Evolutionary conservation across 768 basidiomycete species (phyloP), one percentile per base, ranked within the genome.

Genomic region (Leccinum truebloodii): DNA sequence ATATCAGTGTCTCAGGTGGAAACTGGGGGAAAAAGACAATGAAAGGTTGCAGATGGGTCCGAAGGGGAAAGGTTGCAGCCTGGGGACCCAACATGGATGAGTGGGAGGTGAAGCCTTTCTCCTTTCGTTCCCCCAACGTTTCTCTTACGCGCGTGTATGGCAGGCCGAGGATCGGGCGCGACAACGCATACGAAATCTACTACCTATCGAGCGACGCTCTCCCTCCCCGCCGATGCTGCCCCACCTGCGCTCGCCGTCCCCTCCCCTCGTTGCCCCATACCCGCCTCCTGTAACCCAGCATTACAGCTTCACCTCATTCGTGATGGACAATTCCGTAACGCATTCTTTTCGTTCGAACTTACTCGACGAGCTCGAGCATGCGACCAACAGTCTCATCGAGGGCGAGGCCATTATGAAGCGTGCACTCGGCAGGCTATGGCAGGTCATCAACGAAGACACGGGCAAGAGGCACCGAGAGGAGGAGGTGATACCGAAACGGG

Each of bases 61-160:
- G 92, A 18, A 83, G 81, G 70, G 90, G 92, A 51, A 94, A 95
- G 75, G 85, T 93, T 60, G 83, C 85, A 30, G 79, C 87, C 14
- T 95, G 93, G 93, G 91, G 90, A 30, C 91, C 92, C 22, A 82
- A 83, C 52, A 84, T 86, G 78, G 91, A 91, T 37, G 91, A 94
- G 60, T 92, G 90, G 88, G 91, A 94, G 85, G 92, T 90, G 52
- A 65, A 10, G 4, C 22, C 14, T 46, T 61, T 61, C 48, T 56
- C 54, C 50, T 26, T 60, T 64, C 24, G 26, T 53, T 44, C 30
- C 34, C n/a, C n/a, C n/a, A 5, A n/a, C n/a, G 10, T 44, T 44
- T 44, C 56, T 65, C 65, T 55, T 53, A 68, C 35, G 56, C 8
- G 28, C 55, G 10, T 10, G 52, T 71, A 22, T 22, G 18, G n/a